Base-by-base conservation (phyloP, 176 grass and related monocot species). In the Aegilops tauschii region DNA sequence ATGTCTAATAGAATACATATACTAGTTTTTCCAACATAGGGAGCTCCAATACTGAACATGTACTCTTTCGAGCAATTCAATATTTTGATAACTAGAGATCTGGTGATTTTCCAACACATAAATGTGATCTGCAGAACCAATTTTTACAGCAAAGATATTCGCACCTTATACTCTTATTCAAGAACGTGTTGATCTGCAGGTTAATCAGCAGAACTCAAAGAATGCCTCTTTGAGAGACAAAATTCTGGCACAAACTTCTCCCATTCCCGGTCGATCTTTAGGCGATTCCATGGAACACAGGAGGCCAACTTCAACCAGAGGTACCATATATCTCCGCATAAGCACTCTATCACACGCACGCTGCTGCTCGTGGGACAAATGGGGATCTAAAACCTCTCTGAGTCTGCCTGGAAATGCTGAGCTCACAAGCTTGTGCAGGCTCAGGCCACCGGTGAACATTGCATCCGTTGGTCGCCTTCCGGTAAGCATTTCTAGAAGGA, bases 401-500 rank as follows among this genome's bases (percentile, higher is more conserved):
- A 59, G 77, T 17, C 21, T 69, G 9, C 21, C 16, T 9, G 64
- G 63, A 39, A 72, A 86, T 16, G 49, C 50, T 20, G 32, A 37
- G 3, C 54, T 30, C 3, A 83, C 88, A 31, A 86, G 52, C 1
- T 47, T 88, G 6, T 77, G 84, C 20, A 93, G 80, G 64, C 20
- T 90, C 14, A 68, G 18, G 5, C 67, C 73, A 4, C 21, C 63
- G 1, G 63, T 82, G 31, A 92, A 89, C 10, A 21, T 27, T 0
- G 81, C 76, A 63, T 93, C 84, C 0, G 87, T 87, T 1, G 87
- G 91, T 2, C 69, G 44, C 61, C 27, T 87, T 14, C 84, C 80
- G 0, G 76, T 93, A 21, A 90, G 58, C 84, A 93, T 89, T 82
- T 93, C 91, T 12, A 93, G 54, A 7, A 90, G 1, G n/a, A 93